Base-by-base conservation (phyloP, 176 grass and related monocot genomes). In the Aegilops sharonensis region DNA sequence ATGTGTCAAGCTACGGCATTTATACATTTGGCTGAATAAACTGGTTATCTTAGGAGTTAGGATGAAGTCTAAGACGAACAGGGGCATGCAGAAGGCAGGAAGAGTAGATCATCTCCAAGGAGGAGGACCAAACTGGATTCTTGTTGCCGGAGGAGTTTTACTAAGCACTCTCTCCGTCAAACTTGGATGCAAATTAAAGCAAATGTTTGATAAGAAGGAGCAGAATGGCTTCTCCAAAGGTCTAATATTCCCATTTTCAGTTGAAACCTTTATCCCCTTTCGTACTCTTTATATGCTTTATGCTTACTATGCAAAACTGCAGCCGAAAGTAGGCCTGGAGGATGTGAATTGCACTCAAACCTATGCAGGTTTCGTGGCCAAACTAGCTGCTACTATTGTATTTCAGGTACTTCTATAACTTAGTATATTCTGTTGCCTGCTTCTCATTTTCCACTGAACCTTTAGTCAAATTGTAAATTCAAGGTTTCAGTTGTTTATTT, bases 91-190 rank as follows among this genome's bases (percentile, higher is more conserved):
- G 74, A 94, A 89, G 76, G 63, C 85, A 9, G 72, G 85, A 75
- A 95, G 85, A 43, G 66, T 56, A 72, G 92, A 82, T 40, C 72
- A 88, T 91, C 36, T 76, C 85, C 91, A 92, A 94, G 81, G 89
- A 85, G 88, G 93, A 85, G 88, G 93, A 77, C 88, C 96, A 85
- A 98, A 88, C 91, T 98, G 96, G 96, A 82, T 94, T 75, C 83
- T 98, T 94, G 84, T 98, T 91, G 86, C 87, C 21, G 96, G 91
- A 11, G 93, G 90, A 71, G 88, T 91, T 87, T 81, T 98, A 65
- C 90, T 98, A 32, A 95, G 91, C 88, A 91, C 93, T 23, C 82
- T 98, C 74, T 94, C 96, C 56, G 66, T 98, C 36, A 93, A 81
- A 78, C 79, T 98, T 61, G 96, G 91, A 73, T 95, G 88, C 93